Percentiles rank a stretch among this genome's conserved stretches.
These are phyloP conservation scores for Glomus cerebriforme DNA, from an alignment of 192 early-diverging fungal genomes.

Conservation along the genomic window DNA sequence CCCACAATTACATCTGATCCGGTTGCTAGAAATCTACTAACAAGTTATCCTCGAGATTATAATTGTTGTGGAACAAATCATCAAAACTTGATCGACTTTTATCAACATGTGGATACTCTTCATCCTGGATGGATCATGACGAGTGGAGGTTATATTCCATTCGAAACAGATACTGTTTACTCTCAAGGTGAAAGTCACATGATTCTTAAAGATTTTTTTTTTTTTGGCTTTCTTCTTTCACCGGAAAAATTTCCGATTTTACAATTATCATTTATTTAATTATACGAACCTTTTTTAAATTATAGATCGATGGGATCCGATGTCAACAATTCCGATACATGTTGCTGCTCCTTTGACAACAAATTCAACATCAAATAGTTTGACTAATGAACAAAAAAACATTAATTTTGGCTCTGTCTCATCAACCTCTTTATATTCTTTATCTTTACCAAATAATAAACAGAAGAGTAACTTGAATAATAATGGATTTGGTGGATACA, in stretches of 20 bases:
- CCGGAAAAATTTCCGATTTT: not conserved
- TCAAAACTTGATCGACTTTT: not conserved
- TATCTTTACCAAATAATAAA: not conserved
- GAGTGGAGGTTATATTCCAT: not conserved
- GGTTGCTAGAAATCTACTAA: not conserved
- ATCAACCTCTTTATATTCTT: not conserved
- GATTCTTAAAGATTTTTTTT: not conserved
- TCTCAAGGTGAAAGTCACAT: not conserved
- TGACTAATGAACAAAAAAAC: not conserved
- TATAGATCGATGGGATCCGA: not conserved
- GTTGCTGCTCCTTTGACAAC: not conserved
- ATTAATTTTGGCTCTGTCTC: not conserved
- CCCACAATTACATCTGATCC: not conserved
- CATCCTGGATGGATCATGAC: not conserved
- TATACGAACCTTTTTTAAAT: not conserved
- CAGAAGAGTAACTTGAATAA: not conserved
- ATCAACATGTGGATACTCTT: not conserved
- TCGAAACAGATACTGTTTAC: not conserved
- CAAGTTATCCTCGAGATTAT: not conserved
- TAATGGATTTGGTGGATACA: not conserved
- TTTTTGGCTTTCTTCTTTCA: no score
- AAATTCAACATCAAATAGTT: not conserved
- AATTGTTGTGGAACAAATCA: not conserved
- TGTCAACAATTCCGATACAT: not conserved
- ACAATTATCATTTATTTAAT: not conserved